Percentiles rank a stretch among this genome's conserved stretches.
Evolutionary conservation across 177 flowering plant genomes (phyloP).

Genomic region (Vitis hybrid): DNA sequence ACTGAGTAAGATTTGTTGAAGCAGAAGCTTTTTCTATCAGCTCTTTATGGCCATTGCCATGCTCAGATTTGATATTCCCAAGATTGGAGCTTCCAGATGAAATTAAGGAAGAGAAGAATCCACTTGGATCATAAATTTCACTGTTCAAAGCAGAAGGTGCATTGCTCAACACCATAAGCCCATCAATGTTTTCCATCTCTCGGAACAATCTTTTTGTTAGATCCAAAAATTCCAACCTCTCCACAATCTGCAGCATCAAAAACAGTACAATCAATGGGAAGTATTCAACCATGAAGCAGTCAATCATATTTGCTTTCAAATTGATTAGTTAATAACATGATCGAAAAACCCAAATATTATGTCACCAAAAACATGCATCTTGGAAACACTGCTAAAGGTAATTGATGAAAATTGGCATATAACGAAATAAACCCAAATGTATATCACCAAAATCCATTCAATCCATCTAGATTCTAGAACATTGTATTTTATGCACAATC

Average conservation of each 20-base stretch:
- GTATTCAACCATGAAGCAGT: background rate
- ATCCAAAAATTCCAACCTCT: constrained; percentile 50
- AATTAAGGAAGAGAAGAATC: constrained; percentile 33
- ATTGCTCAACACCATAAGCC: constrained; percentile 16
- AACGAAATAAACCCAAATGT: too few species aligned
- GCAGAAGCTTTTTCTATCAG: constrained; percentile 19
- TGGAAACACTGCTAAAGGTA: too few species aligned
- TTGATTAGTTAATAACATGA: too few species aligned
- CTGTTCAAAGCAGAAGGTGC: constrained; percentile 17
- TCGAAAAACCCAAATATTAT: too few species aligned
- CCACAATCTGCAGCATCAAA: constrained; percentile 47
- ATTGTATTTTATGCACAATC: too few species aligned
- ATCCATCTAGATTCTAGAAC: too few species aligned
- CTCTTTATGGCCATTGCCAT: constrained; percentile 21
- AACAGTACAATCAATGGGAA: background rate
- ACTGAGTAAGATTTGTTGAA: constrained; percentile 7
- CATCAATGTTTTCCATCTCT: constrained; percentile 27
- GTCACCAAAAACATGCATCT: too few species aligned
- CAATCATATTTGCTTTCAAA: too few species aligned
- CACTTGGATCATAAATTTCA: constrained; percentile 28
- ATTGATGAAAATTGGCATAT: too few species aligned
- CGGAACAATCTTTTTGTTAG: constrained; percentile 39
- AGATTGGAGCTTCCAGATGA: constrained; percentile 28
- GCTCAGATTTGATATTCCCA: constrained; percentile 20
- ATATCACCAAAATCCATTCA: too few species aligned